phyloP scores from a whole-genome alignment of 1,284 basidiomycete species.

The Stereum hirsutum region DNA sequence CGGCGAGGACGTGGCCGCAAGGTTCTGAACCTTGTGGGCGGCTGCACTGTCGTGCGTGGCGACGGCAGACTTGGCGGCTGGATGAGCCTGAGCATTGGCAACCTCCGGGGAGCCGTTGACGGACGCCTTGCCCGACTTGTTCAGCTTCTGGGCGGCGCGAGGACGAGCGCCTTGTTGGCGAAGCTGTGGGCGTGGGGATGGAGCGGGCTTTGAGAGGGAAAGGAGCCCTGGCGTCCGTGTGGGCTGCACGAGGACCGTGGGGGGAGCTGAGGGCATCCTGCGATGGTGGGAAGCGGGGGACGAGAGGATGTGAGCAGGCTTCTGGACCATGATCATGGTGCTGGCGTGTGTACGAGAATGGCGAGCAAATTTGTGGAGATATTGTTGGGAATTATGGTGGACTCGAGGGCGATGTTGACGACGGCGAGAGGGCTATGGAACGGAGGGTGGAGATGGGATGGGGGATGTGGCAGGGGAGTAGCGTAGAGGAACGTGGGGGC shows the following conservation, averaged over 20 bases:
- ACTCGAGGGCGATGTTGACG: conserved; percentile 14
- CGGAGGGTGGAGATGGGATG: conserved; percentile 5
- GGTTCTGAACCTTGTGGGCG: neutral
- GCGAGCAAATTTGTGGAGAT: neutral
- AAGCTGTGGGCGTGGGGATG: conserved; percentile 25
- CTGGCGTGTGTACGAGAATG: conserved; percentile 8
- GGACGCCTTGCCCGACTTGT: conserved; percentile 20
- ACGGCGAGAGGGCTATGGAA: conserved; percentile 2
- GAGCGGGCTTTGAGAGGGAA: conserved; percentile 51
- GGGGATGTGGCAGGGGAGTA: conserved; percentile 9
- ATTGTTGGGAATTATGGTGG: conserved; percentile 4
- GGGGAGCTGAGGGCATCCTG: conserved; percentile 59
- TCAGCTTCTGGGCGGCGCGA: conserved; percentile 18
- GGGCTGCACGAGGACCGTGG: conserved; percentile 55
- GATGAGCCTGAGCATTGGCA: conserved; percentile 16
- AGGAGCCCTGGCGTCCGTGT: conserved; percentile 65
- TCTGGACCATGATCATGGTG: conserved; percentile 59
- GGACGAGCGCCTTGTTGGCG: conserved; percentile 27
- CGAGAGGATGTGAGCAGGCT: conserved; percentile 32
- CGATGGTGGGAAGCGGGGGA: conserved; percentile 34
- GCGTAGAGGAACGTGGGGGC: neutral
- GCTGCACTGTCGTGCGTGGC: conserved; percentile 1
- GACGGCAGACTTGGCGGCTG: conserved; percentile 18
- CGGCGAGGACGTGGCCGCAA: conserved; percentile 8
- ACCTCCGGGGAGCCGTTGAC: conserved; percentile 14